These are phyloP conservation scores for Taphrina deformans DNA, from an alignment of 1,139 yeast genomes.

Conservation along the genomic window DNA sequence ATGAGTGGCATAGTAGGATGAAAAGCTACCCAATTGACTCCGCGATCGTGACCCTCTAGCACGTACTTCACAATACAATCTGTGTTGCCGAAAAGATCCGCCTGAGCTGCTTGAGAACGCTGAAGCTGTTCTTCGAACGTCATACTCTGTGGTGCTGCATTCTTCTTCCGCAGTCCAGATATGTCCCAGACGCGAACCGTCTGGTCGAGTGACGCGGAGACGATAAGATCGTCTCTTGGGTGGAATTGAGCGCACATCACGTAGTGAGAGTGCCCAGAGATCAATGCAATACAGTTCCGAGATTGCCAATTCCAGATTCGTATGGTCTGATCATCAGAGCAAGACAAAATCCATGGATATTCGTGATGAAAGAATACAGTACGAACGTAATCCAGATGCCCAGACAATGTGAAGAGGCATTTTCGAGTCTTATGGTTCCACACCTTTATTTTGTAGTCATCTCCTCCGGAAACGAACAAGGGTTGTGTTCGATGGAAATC, in stretches of 20 bases:
- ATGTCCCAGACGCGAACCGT: slow-evolving; percentile 99
- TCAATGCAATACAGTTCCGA: slow-evolving; percentile 83
- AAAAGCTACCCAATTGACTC: slow-evolving; percentile 97
- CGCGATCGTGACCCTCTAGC: slow-evolving; percentile 96
- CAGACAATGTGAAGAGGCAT: slow-evolving; percentile 82
- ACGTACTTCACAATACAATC: slow-evolving; percentile 95
- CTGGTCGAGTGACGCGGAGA: slow-evolving; percentile 94
- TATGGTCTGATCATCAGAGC: slow-evolving; percentile 97
- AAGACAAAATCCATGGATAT: slow-evolving; percentile 94
- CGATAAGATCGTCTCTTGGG: slow-evolving; percentile 90
- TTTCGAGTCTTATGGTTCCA: slow-evolving; percentile 94
- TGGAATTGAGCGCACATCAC: slow-evolving; percentile 99
- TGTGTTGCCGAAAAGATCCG: slow-evolving; percentile 89
- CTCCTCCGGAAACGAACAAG: slow-evolving; percentile 94
- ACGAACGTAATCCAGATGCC: slow-evolving; percentile 94
- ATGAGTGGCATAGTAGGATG: slow-evolving; percentile 95
- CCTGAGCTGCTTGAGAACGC: slow-evolving; percentile 50
- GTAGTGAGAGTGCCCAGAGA: slow-evolving; percentile 97
- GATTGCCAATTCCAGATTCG: slow-evolving; percentile 99
- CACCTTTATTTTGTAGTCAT: slow-evolving; percentile 89
- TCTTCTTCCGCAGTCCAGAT: slow-evolving; percentile 90
- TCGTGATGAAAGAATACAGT: slow-evolving; percentile 94
- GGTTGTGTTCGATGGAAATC: slow-evolving; percentile 98
- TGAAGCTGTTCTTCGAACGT: slow-evolving; percentile 78
- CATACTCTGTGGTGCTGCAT: slow-evolving; percentile 67